Evolutionary conservation across 2,329 filamentous ascomycete genomes (phyloP).

Genomic region (Cyphellophora europaea): DNA sequence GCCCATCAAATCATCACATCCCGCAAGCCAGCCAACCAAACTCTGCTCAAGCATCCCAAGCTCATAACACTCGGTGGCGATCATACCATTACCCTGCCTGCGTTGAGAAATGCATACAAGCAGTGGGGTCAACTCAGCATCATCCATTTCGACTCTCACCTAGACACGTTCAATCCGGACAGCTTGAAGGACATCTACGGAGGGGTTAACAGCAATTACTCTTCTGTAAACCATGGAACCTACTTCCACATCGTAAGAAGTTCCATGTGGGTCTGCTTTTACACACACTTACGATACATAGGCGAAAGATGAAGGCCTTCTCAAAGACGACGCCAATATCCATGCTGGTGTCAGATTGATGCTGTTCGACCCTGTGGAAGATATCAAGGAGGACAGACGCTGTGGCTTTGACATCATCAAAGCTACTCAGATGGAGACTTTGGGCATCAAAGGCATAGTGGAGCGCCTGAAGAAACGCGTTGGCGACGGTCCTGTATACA

Average conservation of each 20-base stretch:
- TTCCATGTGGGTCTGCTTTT: no score
- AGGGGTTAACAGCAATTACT: constrained; percentile 60
- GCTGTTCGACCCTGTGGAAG: constrained; percentile 54
- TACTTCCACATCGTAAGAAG: no score
- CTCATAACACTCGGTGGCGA: constrained; percentile 65
- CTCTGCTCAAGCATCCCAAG: constrained; percentile 29
- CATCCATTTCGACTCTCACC: constrained; percentile 66
- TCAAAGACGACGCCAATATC: constrained; percentile 67
- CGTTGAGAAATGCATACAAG: constrained; percentile 54
- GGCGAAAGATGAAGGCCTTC: constrained; percentile 63
- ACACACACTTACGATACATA: no score
- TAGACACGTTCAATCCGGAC: constrained; percentile 74
- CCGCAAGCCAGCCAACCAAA: constrained; percentile 45
- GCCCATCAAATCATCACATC: constrained; percentile 69
- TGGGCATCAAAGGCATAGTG: constrained; percentile 63
- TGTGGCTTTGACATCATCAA: constrained; percentile 54
- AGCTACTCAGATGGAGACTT: constrained; percentile 73
- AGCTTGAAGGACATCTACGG: no score
- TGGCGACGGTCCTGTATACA: constrained; percentile 46
- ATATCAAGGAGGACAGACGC: constrained; percentile 54
- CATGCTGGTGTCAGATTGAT: constrained; percentile 76
- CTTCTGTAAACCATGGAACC: constrained; percentile 75
- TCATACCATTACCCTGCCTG: constrained; percentile 60
- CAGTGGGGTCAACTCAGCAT: constrained; percentile 58
- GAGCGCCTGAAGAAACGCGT: constrained; percentile 59